Percentiles rank a stretch among this genome's conserved stretches.
Conservation (phyloP, 306 rosid species). For the Rosa persica region DNA sequence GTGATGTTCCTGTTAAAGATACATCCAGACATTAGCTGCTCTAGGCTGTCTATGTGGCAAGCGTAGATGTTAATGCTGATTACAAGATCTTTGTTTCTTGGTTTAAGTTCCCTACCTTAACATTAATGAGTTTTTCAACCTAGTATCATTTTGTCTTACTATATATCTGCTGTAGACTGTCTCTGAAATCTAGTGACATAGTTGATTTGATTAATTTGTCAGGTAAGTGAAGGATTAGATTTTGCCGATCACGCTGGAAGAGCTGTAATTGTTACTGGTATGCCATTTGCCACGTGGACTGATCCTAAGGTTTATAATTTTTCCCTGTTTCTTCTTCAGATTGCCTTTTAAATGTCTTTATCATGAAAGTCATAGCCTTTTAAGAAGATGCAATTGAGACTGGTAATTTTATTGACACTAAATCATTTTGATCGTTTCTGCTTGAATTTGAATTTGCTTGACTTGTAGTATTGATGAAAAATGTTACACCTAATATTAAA, state of each 20-base stretch:
- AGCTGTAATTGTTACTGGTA: constrained; percentile 88
- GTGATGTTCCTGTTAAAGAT: neutral
- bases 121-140: neutral
- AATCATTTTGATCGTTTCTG: neutral
- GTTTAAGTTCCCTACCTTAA: neutral
- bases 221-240: constrained; percentile 98
- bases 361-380: constrained; percentile 13
- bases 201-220: constrained; percentile 29
- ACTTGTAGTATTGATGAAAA: constrained; percentile 3
- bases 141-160: neutral
- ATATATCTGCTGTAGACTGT: constrained; percentile 7
- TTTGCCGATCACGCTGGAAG: constrained; percentile 97
- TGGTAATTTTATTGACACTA: neutral
- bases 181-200: constrained; percentile 13
- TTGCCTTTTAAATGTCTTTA: constrained; percentile 15
- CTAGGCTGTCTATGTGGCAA: neutral
- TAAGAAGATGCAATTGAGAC: neutral
- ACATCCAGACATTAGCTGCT: neutral
- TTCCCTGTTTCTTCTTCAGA: constrained; percentile 6
- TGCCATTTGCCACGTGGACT: constrained; percentile 80
- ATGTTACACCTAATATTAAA: neutral
- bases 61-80: neutral
- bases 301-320: constrained; percentile 78
- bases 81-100: neutral
- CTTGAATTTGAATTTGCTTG: neutral